Percentiles rank a stretch among this genome's conserved stretches.
phyloP scores from a whole-genome alignment of 345 rosid species.

The Moricandia moricandioides region DNA sequence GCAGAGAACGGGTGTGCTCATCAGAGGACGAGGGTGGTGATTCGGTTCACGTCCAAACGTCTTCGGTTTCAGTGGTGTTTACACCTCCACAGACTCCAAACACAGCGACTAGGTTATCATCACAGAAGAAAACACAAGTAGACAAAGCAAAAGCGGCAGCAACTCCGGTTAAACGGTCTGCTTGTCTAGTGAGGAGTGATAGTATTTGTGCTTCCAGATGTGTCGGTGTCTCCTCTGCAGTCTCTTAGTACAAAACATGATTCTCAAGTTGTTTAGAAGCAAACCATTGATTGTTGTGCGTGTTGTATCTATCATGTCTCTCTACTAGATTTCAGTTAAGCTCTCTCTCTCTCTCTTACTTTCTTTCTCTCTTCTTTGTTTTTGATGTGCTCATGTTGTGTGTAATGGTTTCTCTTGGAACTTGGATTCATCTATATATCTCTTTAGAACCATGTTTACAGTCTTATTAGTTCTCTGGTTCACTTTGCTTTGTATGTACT shows the following conservation, averaged over 20 bases:
- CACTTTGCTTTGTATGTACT: no score
- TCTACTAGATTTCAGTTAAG: slow-evolving; percentile 11
- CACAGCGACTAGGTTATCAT: slow-evolving; percentile 26
- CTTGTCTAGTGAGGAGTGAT: slow-evolving; percentile 59
- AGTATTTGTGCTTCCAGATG: slow-evolving; percentile 73
- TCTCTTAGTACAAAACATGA: slow-evolving; percentile 22
- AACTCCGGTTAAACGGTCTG: slow-evolving; percentile 41
- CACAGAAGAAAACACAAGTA: slow-evolving; percentile 35
- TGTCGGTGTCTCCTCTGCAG: slow-evolving; percentile 42
- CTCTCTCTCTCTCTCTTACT: background rate
- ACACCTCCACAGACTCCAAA: slow-evolving; percentile 46
- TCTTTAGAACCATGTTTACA: slow-evolving; percentile 9
- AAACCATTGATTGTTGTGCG: slow-evolving; percentile 34
- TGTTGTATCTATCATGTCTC: slow-evolving; percentile 24
- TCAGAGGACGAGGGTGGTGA: slow-evolving; percentile 48
- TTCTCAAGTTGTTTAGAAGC: slow-evolving; percentile 38
- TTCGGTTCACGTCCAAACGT: slow-evolving; percentile 42
- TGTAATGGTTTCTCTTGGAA: slow-evolving; percentile 43
- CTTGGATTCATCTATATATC: slow-evolving; percentile 23
- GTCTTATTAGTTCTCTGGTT: no score
- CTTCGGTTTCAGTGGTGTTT: slow-evolving; percentile 42
- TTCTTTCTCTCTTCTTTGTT: background rate
- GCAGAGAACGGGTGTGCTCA: slow-evolving; percentile 70
- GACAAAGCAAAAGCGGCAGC: slow-evolving; percentile 33
- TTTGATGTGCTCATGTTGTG: slow-evolving; percentile 7